Evolutionary conservation across 31 red algal species (phyloP), one percentile per base, ranked within the genome.

Genomic region (Endocladia muricata): DNA sequence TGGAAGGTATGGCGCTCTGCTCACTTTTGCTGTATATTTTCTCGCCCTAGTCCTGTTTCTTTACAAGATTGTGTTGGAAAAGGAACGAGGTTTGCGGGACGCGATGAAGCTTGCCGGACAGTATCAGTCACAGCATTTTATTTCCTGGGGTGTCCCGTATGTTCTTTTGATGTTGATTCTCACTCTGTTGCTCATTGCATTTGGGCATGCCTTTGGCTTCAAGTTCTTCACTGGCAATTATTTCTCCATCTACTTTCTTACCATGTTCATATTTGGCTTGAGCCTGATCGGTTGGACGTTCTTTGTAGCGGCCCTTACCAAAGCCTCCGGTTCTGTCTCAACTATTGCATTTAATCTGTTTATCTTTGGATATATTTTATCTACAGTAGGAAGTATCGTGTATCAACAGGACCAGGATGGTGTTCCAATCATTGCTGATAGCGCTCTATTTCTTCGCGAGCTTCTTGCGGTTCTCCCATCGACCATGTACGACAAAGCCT

Each of bases 161-260:
- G 23, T 94, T 26, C 17, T 91, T 3, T 35, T 89, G 47, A 88
- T 68, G 38, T 49, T 83, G 0, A 36, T 91, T 9, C 65, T 89
- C 55, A 86, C 81, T 38, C 34, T 94, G 28, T 49, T 94, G 47
- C 68, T 98, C 22, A 94, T 94, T 61, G 70, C 71, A 11, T 98
- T 98, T 85, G 95, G 95, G 26, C 81, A 72, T 37, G 37, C 74
- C 0, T 98, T 98, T 47, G 38, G 82, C 2, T 98, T 98, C 66
- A 73, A 75, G 21, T 88, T 94, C 51, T 98, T 93, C 54, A 77
- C 58, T 23, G 80, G 77, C 8, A 94, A 51, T 22, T 17, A 42
- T 31, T 91, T 94, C 69, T 68, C 17, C 28, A 43, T 83, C 19
- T 90, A 90, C 61, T 94, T 98, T 62, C 54, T 98, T 29, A 98